Evolutionary conservation across 78 protist genomes (phyloP).

Genomic region (Bigelowiella natans): DNA sequence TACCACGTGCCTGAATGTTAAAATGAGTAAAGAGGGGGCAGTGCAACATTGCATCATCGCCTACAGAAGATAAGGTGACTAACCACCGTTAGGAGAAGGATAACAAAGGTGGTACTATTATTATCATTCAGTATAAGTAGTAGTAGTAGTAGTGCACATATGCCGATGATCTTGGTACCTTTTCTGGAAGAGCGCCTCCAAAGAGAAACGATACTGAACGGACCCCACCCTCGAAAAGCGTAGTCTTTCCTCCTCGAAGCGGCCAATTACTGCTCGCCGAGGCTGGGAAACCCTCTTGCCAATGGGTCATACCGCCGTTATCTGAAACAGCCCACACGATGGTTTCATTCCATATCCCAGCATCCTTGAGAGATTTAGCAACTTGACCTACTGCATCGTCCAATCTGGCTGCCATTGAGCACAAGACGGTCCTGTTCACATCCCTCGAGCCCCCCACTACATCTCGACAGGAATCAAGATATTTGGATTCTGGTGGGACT

Average conservation of each 20-base stretch:
- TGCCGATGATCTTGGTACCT: too few relatives aligned
- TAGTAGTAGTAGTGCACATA: too few relatives aligned
- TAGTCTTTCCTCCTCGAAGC: slow-evolving; percentile 8
- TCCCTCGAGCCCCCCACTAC: neutral
- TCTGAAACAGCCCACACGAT: slow-evolving; percentile 14
- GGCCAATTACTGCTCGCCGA: neutral
- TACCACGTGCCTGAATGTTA: neutral
- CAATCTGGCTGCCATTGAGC: neutral
- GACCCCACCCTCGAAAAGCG: slow-evolving; percentile 20
- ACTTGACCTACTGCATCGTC: slow-evolving; percentile 38
- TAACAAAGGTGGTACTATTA: too few relatives aligned
- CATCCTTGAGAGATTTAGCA: neutral
- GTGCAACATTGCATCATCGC: too few relatives aligned
- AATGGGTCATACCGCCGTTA: slow-evolving; percentile 27
- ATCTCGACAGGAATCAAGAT: neutral
- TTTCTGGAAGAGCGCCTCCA: neutral
- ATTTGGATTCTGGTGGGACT: neutral
- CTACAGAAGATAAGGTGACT: too few relatives aligned
- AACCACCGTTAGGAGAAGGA: too few relatives aligned
- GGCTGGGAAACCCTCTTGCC: neutral
- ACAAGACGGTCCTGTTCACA: neutral
- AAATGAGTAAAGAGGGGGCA: too few relatives aligned
- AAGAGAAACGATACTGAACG: neutral
- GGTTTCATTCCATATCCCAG: slow-evolving; percentile 16
- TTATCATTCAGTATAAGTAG: too few relatives aligned